Conservation (phyloP, 441 rosid species). For the Jatropha podagrica region DNA sequence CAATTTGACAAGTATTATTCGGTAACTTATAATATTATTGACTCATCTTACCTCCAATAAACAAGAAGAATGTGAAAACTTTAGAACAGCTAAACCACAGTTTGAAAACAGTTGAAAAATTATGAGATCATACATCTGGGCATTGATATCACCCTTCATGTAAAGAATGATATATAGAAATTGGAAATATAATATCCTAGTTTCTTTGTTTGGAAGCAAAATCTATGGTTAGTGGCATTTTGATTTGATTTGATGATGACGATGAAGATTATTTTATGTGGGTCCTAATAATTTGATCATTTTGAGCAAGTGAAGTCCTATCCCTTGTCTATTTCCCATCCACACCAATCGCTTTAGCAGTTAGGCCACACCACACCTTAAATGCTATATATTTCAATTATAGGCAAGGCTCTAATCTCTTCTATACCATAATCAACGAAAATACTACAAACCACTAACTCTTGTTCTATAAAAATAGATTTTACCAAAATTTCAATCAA, state of each 20-base stretch:
- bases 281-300: background rate
- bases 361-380: background rate
- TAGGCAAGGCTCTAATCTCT: background rate
- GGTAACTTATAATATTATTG: too few species aligned
- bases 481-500: background rate
- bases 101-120: too few species aligned
- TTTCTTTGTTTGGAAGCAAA: constrained; percentile 1
- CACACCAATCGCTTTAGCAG: background rate
- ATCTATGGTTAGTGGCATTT: constrained; percentile 3
- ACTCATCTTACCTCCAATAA: too few species aligned
- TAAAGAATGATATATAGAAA: too few species aligned
- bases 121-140: too few species aligned
- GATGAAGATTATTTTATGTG: constrained; percentile 3
- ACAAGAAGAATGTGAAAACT: too few species aligned
- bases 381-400: background rate
- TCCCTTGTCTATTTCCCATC: background rate
- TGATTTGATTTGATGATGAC: background rate
- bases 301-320: background rate
- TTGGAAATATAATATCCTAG: background rate
- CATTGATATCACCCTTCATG: too few species aligned
- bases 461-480: too few species aligned
- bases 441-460: background rate
- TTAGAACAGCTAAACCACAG: too few species aligned
- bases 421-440: background rate
- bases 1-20: too few species aligned